Evolutionary conservation across 805 yeast genomes (phyloP).

Genomic region (Saccharomycopsis sp.): DNA sequence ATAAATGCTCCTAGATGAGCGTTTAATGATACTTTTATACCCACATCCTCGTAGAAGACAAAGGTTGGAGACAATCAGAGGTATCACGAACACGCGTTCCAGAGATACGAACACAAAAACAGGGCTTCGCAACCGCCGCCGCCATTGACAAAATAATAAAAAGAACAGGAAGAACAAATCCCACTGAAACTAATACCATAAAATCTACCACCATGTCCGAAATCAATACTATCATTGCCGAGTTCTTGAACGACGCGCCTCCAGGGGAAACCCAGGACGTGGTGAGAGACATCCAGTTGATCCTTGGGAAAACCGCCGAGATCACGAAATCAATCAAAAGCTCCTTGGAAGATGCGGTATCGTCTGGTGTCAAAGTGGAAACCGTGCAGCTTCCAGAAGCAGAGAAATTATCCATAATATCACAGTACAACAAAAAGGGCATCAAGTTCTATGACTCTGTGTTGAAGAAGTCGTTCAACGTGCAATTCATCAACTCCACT

Average conservation of each 20-base stretch:
- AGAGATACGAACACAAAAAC: too few relatives aligned
- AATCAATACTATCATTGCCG: conserved; percentile 15
- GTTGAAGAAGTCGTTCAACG: conserved; percentile 41
- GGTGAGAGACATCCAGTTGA: conserved; percentile 34
- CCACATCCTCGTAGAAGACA: too few relatives aligned
- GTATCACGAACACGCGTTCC: too few relatives aligned
- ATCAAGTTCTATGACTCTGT: conserved; percentile 47
- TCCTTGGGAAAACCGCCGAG: conserved; percentile 29
- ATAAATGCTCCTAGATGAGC: too few relatives aligned
- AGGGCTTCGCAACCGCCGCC: too few relatives aligned
- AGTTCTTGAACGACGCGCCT: conserved; percentile 23
- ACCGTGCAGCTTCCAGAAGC: conserved; percentile 22
- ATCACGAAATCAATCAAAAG: conserved; percentile 23
- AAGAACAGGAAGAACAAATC: too few relatives aligned
- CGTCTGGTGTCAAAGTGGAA: conserved; percentile 28
- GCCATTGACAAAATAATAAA: too few relatives aligned
- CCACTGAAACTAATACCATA: too few relatives aligned
- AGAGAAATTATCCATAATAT: conserved; percentile 33
- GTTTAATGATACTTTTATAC: too few relatives aligned
- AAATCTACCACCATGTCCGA: conserved; percentile 9
- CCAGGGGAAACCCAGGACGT: conserved; percentile 30
- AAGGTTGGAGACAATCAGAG: too few relatives aligned
- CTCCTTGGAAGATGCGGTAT: conserved; percentile 3
- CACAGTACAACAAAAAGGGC: conserved; percentile 40
- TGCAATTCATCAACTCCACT: conserved; percentile 40